These are phyloP conservation scores for Ceratocystiopsis minuta DNA, from an alignment of 2,329 filamentous ascomycete genomes.

Conservation along the genomic window DNA sequence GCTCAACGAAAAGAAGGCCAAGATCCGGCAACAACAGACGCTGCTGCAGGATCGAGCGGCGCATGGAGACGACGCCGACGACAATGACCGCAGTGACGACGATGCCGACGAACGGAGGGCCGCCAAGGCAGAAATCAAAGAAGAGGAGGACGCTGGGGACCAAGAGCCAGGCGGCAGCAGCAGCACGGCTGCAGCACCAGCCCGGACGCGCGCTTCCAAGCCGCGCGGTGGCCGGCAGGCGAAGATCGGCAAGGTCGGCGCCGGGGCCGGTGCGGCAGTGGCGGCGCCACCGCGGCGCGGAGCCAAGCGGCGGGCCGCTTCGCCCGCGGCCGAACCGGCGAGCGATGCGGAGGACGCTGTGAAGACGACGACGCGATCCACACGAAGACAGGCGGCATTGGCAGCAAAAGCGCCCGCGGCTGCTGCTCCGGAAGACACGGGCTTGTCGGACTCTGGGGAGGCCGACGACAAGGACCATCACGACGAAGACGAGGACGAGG, in stretches of 20 bases:
- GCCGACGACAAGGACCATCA: constrained; percentile 17
- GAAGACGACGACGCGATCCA: no score
- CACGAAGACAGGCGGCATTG: no score
- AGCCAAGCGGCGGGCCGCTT: constrained; percentile 16
- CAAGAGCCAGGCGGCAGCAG: not conserved
- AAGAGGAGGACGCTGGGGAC: not conserved
- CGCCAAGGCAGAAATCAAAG: constrained; percentile 12
- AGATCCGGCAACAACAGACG: constrained; percentile 56
- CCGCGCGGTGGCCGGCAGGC: not conserved
- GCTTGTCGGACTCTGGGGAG: constrained; percentile 23
- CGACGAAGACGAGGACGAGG: not conserved
- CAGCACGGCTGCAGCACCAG: not conserved
- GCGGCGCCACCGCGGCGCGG: constrained; percentile 1
- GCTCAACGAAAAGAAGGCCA: constrained; percentile 64
- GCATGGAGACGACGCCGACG: not conserved
- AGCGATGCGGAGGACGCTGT: no score
- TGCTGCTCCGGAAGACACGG: constrained; percentile 16
- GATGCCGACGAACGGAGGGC: constrained; percentile 5
- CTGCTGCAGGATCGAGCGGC: constrained; percentile 23
- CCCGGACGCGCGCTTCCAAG: not conserved
- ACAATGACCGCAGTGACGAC: not conserved
- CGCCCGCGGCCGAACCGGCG: constrained; percentile 1
- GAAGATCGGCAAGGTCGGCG: not conserved
- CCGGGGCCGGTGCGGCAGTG: no score
- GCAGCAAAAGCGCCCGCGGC: no score